phyloP scores from a whole-genome alignment of 371 early-diverging fungal species.

The Entomophthora muscae region DNA sequence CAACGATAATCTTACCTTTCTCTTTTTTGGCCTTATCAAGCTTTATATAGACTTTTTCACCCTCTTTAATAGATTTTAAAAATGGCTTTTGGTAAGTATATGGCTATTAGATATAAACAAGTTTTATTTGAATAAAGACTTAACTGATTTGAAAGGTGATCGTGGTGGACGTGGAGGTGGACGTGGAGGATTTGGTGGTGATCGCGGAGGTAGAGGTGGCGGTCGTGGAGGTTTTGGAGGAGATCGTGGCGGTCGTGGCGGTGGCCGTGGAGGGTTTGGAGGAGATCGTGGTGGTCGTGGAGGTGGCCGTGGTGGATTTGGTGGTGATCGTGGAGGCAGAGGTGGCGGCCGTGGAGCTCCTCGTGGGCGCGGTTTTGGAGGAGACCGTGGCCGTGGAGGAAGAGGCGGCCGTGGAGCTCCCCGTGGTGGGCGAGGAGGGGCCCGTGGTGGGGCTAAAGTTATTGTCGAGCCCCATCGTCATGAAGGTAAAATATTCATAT shows the following conservation, averaged over 20 bases:
- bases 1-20: too few relatives aligned
- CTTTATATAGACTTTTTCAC: too few relatives aligned
- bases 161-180: slow-evolving; percentile 19
- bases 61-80: background rate
- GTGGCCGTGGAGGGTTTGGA: slow-evolving; percentile 20
- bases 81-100: background rate
- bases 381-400: slow-evolving; percentile 29
- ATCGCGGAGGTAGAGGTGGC: slow-evolving; percentile 29
- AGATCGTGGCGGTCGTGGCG: slow-evolving; percentile 17
- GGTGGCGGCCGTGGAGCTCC: slow-evolving; percentile 12
- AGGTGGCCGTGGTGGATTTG: slow-evolving; percentile 19
- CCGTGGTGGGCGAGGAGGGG: slow-evolving; percentile 40
- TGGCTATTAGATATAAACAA: background rate
- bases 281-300: slow-evolving; percentile 22
- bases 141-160: slow-evolving; percentile 17
- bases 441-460: slow-evolving; percentile 78
- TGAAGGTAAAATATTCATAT: slow-evolving; percentile 25
- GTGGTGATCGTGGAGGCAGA: slow-evolving; percentile 4
- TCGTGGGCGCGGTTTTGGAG: slow-evolving; percentile 18
- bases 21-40: too few relatives aligned
- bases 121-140: slow-evolving; percentile 11
- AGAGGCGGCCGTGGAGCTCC: slow-evolving; percentile 29
- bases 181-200: slow-evolving; percentile 23
- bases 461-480: slow-evolving; percentile 96
- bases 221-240: slow-evolving; percentile 19